These are phyloP conservation scores for Candida peoriensis DNA, from an alignment of 805 yeast genomes.

Conservation along the genomic window DNA sequence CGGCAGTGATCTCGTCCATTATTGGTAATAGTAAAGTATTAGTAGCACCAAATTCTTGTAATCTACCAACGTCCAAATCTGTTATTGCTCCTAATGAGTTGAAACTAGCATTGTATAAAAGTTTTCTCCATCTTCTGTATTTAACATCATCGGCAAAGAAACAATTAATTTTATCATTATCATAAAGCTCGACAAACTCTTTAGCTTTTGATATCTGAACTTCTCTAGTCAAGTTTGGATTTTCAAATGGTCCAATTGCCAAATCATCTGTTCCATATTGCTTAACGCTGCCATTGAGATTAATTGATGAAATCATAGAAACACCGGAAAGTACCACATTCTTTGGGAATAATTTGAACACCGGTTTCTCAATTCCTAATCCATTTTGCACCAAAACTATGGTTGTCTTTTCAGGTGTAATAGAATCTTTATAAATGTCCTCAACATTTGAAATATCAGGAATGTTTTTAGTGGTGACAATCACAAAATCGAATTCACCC, in stretches of 20 bases:
- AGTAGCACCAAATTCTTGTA: slow-evolving; percentile 39
- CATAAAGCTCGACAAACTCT: slow-evolving; percentile 42
- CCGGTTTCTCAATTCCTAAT: slow-evolving; percentile 52
- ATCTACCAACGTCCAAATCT: slow-evolving; percentile 53
- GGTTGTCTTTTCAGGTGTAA: slow-evolving; percentile 38
- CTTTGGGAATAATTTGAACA: slow-evolving; percentile 43
- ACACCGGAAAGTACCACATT: slow-evolving; percentile 56
- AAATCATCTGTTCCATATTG: slow-evolving; percentile 45
- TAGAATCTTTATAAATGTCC: slow-evolving; percentile 45
- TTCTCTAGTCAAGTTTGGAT: slow-evolving; percentile 25
- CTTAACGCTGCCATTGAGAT: slow-evolving; percentile 36
- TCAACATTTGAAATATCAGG: slow-evolving; percentile 58
- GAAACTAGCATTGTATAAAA: slow-evolving; percentile 63
- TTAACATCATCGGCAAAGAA: slow-evolving; percentile 40
- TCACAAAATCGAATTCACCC: slow-evolving; percentile 46
- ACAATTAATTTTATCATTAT: slow-evolving; percentile 37
- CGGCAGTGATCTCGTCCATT: slow-evolving; percentile 58
- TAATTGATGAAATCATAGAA: slow-evolving; percentile 53
- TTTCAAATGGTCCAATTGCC: slow-evolving; percentile 44
- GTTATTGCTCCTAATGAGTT: slow-evolving; percentile 61
- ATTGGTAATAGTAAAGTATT: slow-evolving; percentile 46
- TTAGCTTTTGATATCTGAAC: slow-evolving; percentile 30
- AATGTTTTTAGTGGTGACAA: slow-evolving; percentile 58
- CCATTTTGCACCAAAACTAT: slow-evolving; percentile 61
- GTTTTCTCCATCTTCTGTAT: slow-evolving; percentile 57